A percentile compares a stretch with the other conserved stretches of the same genome.
Conservation (phyloP, 2,329 filamentous ascomycete species). For the Fusarium sp. region DNA sequence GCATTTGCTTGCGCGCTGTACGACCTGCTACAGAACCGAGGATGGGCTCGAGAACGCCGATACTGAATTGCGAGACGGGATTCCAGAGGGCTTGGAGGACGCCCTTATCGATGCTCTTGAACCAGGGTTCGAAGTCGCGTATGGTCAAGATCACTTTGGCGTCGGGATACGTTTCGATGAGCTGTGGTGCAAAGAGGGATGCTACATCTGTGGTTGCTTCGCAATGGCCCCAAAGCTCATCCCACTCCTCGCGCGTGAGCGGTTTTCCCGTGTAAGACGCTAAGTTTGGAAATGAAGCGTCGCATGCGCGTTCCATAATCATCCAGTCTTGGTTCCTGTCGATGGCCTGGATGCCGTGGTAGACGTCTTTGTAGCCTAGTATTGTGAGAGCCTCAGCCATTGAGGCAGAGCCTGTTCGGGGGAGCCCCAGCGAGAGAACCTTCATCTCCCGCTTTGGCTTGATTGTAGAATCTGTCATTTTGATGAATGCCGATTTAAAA, state of each 20-base stretch:
- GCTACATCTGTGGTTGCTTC: conserved; percentile 51
- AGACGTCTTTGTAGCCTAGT: conserved; percentile 52
- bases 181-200: conserved; percentile 44
- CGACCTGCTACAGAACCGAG: conserved; percentile 50
- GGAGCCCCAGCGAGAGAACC: conserved; percentile 50
- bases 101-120: conserved; percentile 49
- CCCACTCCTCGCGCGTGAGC: conserved; percentile 50
- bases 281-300: conserved; percentile 48
- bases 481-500: not conserved
- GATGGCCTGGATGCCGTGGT: conserved; percentile 48
- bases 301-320: conserved; percentile 47
- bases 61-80: conserved; percentile 29
- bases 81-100: conserved; percentile 45
- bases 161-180: conserved; percentile 50
- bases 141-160: conserved; percentile 52
- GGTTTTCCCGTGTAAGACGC: conserved; percentile 46
- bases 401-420: conserved; percentile 52
- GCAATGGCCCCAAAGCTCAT: conserved; percentile 49
- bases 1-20: conserved; percentile 44
- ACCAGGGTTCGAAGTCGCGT: conserved; percentile 51
- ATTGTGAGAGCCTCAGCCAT: conserved; percentile 50
- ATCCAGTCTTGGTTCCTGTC: conserved; percentile 43
- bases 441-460: conserved; percentile 44
- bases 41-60: conserved; percentile 46
- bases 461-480: not conserved